Evolutionary conservation across 2,329 filamentous ascomycete genomes (phyloP).

Genomic region (Ophiostoma fasciatum): DNA sequence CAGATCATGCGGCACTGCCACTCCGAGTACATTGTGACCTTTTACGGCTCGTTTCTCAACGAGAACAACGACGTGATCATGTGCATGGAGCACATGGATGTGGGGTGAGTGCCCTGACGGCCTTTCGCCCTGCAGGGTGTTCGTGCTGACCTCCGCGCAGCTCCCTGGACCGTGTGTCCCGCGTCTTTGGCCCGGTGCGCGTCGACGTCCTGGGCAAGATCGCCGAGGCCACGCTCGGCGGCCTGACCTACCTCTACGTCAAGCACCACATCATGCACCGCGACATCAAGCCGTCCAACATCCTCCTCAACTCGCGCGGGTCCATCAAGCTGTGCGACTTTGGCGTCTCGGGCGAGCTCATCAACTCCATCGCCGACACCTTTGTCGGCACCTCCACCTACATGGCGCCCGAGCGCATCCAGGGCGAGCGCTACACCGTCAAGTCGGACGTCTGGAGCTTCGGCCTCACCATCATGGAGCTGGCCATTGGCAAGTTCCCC

Average conservation of each 20-base stretch:
- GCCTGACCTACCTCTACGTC: slow-evolving; percentile 86
- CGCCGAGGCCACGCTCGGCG: slow-evolving; percentile 84
- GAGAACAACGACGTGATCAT: slow-evolving; percentile 96
- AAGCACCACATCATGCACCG: slow-evolving; percentile 98
- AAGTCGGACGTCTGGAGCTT: slow-evolving; percentile 99
- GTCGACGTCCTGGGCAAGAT: slow-evolving; percentile 97
- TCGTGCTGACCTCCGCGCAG: slow-evolving; percentile 30
- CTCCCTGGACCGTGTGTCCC: slow-evolving; percentile 83
- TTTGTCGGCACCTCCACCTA: slow-evolving; percentile 98
- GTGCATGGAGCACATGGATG: slow-evolving; percentile 99
- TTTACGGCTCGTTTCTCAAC: slow-evolving; percentile 94
- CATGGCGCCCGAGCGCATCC: slow-evolving; percentile 97
- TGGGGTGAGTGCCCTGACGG: slow-evolving; percentile 87
- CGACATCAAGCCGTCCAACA: slow-evolving; percentile 97
- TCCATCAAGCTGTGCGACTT: slow-evolving; percentile 98
- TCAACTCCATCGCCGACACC: slow-evolving; percentile 95
- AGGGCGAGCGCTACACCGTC: slow-evolving; percentile 92
- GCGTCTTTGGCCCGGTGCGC: slow-evolving; percentile 84
- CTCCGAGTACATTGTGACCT: slow-evolving; percentile 91
- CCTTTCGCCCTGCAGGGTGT: not conserved
- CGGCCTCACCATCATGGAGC: slow-evolving; percentile 85
- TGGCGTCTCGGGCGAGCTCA: slow-evolving; percentile 92
- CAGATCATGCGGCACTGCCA: slow-evolving; percentile 98
- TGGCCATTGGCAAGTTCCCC: slow-evolving; percentile 94
- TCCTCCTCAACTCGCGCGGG: slow-evolving; percentile 85